phyloP scores from a whole-genome alignment of 2,329 filamentous ascomycete genomes.

The Incumbomyces delicatus region DNA sequence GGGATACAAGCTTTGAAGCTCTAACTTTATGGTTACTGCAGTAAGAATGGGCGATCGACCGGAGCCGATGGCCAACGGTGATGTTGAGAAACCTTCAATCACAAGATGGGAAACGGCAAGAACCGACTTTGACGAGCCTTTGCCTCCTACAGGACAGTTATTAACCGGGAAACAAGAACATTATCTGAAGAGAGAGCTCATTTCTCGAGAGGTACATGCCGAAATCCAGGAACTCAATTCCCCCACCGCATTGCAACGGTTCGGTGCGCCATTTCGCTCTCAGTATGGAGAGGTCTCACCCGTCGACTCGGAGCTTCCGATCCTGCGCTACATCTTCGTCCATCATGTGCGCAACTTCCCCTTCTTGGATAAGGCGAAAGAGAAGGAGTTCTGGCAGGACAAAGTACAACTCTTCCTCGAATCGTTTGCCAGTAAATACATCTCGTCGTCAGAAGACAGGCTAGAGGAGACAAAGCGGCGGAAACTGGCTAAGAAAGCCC shows the following conservation, averaged over 20 bases:
- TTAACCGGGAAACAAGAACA: slow-evolving; percentile 97
- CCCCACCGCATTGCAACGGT: slow-evolving; percentile 85
- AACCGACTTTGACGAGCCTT: slow-evolving; percentile 1
- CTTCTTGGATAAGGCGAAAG: slow-evolving; percentile 88
- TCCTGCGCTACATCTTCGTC: slow-evolving; percentile 93
- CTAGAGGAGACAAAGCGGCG: slow-evolving; percentile 90
- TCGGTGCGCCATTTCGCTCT: slow-evolving; percentile 90
- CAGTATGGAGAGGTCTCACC: slow-evolving; percentile 87
- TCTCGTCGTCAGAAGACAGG: slow-evolving; percentile 91
- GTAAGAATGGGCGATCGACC: no score
- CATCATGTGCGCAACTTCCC: slow-evolving; percentile 97
- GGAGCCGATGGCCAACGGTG: neutral
- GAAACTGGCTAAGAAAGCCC: slow-evolving; percentile 84
- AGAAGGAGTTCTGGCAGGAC: slow-evolving; percentile 99
- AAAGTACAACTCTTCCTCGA: slow-evolving; percentile 94
- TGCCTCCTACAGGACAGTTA: slow-evolving; percentile 46
- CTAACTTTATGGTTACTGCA: no score
- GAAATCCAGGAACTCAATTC: slow-evolving; percentile 92
- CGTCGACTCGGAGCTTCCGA: slow-evolving; percentile 84
- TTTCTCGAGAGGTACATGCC: slow-evolving; percentile 76
- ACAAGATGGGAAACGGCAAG: neutral
- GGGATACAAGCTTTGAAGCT: no score
- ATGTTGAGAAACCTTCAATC: slow-evolving; percentile 1
- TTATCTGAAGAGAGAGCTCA: slow-evolving; percentile 92
- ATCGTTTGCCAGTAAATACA: slow-evolving; percentile 93